Evolutionary conservation across 2,329 filamentous ascomycete species (phyloP), one percentile per base, ranked within the genome.

Genomic region (Microcyclospora pomicola): DNA sequence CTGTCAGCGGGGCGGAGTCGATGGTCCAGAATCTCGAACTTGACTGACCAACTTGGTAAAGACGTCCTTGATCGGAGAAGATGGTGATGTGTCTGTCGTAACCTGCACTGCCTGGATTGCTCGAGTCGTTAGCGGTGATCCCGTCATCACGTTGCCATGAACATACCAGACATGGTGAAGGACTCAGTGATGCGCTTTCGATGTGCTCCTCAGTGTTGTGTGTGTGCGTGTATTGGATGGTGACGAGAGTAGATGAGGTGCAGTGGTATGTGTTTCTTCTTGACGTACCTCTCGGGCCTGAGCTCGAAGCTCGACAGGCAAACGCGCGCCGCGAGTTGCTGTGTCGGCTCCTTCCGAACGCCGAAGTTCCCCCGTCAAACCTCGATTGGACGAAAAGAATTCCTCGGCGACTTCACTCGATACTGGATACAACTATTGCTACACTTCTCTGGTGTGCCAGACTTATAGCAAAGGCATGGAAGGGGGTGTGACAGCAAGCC

Each of bases 61-160:
- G 72, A 62, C 91, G 80, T 59, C 91, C 91, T 68, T 95, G 87
- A 65, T 98, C 91, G 45, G 91, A 95, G 71, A 98, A 98, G 73
- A 98, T 96, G 61, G 91, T 98, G 59, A 98, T 98, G 68, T 98
- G 91, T 72, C 91, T 78, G 68, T 98, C 91, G 68, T 92, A 96
- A 59, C 85, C 87, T 66, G 83, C 80, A 67, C 77, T 82, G 65
- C 80, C 80, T 85, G 55, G 54, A 40, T 32, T 15, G 27, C 19
- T n/a, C 27, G 31, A 28, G 31, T 45, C 45, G 45, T 49, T 43
- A 50, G 43, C 43, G 45, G 4, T 24, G 32, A 35, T 36, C 40
- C 42, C 37, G 35, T 39, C 16, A 39, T 27, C 15, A 24, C 27
- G 36, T 16, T 6, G 38, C 29, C 38, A 27, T 35, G 15, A 33